phyloP scores from a whole-genome alignment of 2,329 filamentous ascomycete genomes.

The Paracorniculantispora psalliotae region DNA sequence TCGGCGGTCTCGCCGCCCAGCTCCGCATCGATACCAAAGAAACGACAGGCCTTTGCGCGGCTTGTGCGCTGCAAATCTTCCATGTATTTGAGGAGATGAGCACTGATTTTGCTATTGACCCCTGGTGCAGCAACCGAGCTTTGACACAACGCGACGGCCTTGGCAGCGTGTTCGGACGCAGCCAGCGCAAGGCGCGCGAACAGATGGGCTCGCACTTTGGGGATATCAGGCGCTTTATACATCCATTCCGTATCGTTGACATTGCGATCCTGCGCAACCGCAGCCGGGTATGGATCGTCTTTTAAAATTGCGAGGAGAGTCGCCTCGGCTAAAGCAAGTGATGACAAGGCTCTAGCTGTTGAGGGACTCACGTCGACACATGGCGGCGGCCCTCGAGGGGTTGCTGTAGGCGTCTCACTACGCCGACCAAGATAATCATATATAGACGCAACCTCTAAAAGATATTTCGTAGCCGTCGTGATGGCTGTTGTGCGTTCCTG shows the following conservation, averaged over 20 bases:
- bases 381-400: conserved; percentile 33
- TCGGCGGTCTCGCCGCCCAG: conserved; percentile 73
- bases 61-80: conserved; percentile 70
- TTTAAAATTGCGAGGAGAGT: conserved; percentile 87
- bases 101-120: conserved; percentile 49
- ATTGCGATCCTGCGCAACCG: conserved; percentile 76
- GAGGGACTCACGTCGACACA: conserved; percentile 50
- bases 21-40: conserved; percentile 88
- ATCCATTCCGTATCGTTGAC: conserved; percentile 90
- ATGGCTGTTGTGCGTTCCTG: conserved; percentile 68
- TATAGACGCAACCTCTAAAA: conserved; percentile 74
- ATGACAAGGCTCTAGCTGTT: conserved; percentile 51
- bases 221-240: conserved; percentile 83
- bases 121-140: conserved; percentile 29
- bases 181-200: conserved; percentile 85
- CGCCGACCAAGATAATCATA: conserved; percentile 66
- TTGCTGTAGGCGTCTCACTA: conserved; percentile 32
- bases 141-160: conserved; percentile 54
- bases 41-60: conserved; percentile 80
- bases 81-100: conserved; percentile 65
- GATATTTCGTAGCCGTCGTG: conserved; percentile 66
- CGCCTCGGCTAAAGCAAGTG: conserved; percentile 76
- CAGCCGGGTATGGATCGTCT: conserved; percentile 85
- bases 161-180: conserved; percentile 79
- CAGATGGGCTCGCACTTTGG: conserved; percentile 81